Evolutionary conservation across 306 rosid species (phyloP), one percentile per base, ranked within the genome.

Genomic region (Medicago arabica): DNA sequence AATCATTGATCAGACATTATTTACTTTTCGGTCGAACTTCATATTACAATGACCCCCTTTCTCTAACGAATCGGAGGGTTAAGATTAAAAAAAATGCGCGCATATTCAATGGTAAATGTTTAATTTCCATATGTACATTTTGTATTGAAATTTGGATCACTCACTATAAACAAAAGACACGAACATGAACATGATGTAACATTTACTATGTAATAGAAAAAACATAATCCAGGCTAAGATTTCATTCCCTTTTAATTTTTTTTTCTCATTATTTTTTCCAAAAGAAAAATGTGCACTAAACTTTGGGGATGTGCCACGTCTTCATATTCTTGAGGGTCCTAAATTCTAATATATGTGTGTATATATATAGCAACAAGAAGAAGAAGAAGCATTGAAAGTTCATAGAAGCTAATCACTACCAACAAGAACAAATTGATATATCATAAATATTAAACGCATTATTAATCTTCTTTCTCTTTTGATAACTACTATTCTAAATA

Each of bases 271-370:
- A 60, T 75, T 68, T 67, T 80, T 16, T 49, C 67, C 44, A 80
- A 62, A 62, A 78, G 66, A 71, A 81, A 66, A 61, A 78, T 51
- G 74, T 78, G 70, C 80, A 84, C 85, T 81, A 67, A 78, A 74
- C 77, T 58, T 58, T 69, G 81, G 84, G 87, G 92, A 74, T 75
- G 75, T 74, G 85, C 88, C 89, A 82, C 89, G 75, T 82, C 74
- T 68, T 61, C 74, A 71, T 69, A 82, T 49, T 77, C 81, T 74
- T 51, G 10, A 64, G 74, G 64, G 65, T 43, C 44, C 67, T 34
- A 61, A 61, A 3, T 80, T 78, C 69, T 55, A 78, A 34, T 34
- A 31, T 31, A 34, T 74, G 68, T 81, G 51, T 81, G 69, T 80
- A 74, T 76, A 60, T 60, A 60, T 60, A 60, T 31, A 60, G 3